These are phyloP conservation scores for Intubia oerlemansii DNA, from an alignment of 2,329 filamentous ascomycete species.

Conservation along the genomic window DNA sequence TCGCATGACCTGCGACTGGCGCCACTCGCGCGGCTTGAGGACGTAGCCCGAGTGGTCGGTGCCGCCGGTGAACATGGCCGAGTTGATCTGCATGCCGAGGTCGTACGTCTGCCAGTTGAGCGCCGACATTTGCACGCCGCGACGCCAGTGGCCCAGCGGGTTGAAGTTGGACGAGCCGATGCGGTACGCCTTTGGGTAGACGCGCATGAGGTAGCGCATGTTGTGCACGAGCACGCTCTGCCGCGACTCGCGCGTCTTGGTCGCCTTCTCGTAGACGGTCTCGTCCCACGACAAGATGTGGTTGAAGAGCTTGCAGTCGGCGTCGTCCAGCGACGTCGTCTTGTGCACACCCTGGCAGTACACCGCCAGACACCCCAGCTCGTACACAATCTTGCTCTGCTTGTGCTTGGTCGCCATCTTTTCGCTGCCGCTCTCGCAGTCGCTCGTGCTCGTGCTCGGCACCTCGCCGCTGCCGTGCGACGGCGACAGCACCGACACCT, in stretches of 20 bases:
- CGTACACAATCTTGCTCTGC: conserved; percentile 68
- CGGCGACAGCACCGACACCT: conserved; percentile 19
- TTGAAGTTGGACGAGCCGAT: conserved; percentile 87
- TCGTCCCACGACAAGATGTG: conserved; percentile 95
- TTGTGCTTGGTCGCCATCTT: conserved; percentile 33
- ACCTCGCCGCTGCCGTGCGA: conserved; percentile 15
- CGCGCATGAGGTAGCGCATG: conserved; percentile 73
- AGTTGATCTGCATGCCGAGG: conserved; percentile 84
- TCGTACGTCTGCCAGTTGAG: conserved; percentile 98
- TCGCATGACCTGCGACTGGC: conserved; percentile 42
- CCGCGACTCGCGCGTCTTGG: conserved; percentile 55
- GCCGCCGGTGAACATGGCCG: conserved; percentile 89
- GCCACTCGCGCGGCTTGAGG: conserved; percentile 72
- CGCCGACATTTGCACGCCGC: conserved; percentile 92
- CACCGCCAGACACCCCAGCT: conserved; percentile 69
- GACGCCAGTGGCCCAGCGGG: conserved; percentile 79
- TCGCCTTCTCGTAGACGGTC: conserved; percentile 64
- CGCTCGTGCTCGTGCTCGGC: conserved; percentile 39
- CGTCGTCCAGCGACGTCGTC: conserved; percentile 57
- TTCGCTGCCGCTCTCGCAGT: conserved; percentile 53
- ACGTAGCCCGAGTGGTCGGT: conserved; percentile 80
- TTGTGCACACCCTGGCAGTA: conserved; percentile 49
- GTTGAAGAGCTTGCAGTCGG: conserved; percentile 71
- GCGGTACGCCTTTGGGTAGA: conserved; percentile 71
- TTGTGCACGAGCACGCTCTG: conserved; percentile 73